Percentiles rank a stretch among this genome's conserved stretches.
phyloP scores from a whole-genome alignment of 2,329 filamentous ascomycete genomes.

The Diaporthe sp. region DNA sequence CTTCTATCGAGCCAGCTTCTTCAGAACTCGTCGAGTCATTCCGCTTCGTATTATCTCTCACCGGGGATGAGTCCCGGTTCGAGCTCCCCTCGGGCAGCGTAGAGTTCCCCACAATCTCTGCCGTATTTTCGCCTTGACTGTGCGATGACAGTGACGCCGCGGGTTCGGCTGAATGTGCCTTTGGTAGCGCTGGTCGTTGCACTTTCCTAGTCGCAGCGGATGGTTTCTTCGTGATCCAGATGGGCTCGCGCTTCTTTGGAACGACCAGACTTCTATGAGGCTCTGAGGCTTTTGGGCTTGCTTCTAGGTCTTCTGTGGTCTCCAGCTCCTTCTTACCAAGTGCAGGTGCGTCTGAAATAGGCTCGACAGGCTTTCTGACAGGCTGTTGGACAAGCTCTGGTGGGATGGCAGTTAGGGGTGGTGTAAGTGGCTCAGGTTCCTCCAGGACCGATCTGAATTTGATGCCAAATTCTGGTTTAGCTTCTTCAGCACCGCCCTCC shows the following conservation, averaged over 20 bases:
- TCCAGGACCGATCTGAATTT: slow-evolving; percentile 28
- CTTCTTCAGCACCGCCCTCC: not conserved
- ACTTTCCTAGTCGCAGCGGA: not conserved
- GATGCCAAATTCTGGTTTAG: not conserved
- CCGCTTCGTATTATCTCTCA: not conserved
- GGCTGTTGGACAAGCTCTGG: not conserved
- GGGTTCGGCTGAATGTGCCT: not conserved
- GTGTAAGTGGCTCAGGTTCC: slow-evolving; percentile 28
- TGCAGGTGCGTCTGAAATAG: not conserved
- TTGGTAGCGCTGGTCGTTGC: not conserved
- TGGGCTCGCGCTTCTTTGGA: slow-evolving; percentile 9
- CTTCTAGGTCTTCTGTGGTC: not conserved
- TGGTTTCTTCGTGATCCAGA: slow-evolving; percentile 18
- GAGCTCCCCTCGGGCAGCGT: not conserved
- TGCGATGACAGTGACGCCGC: not conserved
- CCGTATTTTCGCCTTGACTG: not conserved
- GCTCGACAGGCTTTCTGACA: not conserved
- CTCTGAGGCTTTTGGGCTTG: not conserved
- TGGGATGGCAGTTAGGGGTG: slow-evolving; percentile 28
- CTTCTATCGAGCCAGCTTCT: slow-evolving; percentile 27
- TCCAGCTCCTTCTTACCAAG: not conserved
- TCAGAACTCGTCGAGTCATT: not conserved
- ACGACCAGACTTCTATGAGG: not conserved
- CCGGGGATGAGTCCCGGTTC: not conserved
- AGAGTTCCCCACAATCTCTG: not conserved